Percentiles rank a stretch among this genome's conserved stretches.
Evolutionary conservation across 1,284 basidiomycete species (phyloP).

Genomic region (Papiliotrema terrestris): DNA sequence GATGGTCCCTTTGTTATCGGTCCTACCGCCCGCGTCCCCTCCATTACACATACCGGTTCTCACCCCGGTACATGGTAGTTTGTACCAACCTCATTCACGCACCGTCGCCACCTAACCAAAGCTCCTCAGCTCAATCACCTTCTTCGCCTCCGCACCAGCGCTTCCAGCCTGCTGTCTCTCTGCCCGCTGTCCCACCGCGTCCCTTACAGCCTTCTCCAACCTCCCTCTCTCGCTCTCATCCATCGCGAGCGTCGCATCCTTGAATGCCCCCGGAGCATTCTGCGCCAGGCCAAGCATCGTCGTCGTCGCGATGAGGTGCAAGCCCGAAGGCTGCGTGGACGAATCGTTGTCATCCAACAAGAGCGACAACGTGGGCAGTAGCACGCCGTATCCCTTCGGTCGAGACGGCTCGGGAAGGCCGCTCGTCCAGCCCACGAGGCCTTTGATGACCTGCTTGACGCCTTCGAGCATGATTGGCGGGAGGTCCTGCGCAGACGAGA

Average conservation of each 20-base stretch:
- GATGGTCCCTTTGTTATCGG: too few species aligned
- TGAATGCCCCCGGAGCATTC: constrained; percentile 72
- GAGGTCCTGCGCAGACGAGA: constrained; percentile 56
- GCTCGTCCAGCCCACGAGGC: constrained; percentile 64
- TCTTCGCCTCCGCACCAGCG: constrained; percentile 37
- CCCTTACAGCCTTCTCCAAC: constrained; percentile 75
- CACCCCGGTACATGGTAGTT: too few species aligned
- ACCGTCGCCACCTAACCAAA: constrained; percentile 38
- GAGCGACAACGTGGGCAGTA: constrained; percentile 74
- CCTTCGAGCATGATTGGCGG: constrained; percentile 46
- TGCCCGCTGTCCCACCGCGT: constrained; percentile 57
- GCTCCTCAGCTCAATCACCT: constrained; percentile 43
- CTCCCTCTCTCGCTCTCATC: constrained; percentile 59
- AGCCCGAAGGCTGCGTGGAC: constrained; percentile 50
- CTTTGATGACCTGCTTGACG: constrained; percentile 74
- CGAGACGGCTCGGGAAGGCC: constrained; percentile 61
- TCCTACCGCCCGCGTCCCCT: too few species aligned
- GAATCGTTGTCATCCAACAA: constrained; percentile 58
- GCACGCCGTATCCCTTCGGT: constrained; percentile 65
- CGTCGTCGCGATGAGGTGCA: constrained; percentile 64
- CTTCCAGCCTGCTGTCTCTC: constrained; percentile 39
- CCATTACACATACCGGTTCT: too few species aligned
- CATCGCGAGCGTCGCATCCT: constrained; percentile 73
- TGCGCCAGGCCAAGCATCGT: constrained; percentile 77
- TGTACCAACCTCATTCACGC: too few species aligned